Percentiles rank a stretch among this genome's conserved stretches.
Conservation (phyloP, 208 protist genomes). For the Herpetomonas tarakana region DNA sequence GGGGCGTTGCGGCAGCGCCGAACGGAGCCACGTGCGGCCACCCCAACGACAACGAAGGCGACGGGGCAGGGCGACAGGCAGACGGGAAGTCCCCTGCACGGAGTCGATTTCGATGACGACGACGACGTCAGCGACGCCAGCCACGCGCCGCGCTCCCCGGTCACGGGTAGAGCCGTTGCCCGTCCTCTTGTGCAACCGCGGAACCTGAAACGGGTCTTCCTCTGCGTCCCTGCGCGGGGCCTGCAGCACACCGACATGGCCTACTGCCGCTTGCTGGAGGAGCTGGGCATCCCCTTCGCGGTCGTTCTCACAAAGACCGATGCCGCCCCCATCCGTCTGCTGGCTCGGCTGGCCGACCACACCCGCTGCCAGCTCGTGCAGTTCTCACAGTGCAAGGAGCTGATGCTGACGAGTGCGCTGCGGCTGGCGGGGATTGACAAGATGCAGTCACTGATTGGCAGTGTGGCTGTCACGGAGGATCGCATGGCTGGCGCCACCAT, state of each 20-base stretch:
- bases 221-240: constrained; percentile 75
- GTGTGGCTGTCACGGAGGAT: constrained; percentile 45
- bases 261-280: constrained; percentile 75
- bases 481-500: constrained; percentile 41
- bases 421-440: constrained; percentile 84
- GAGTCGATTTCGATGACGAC: too few relatives aligned
- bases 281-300: constrained; percentile 61
- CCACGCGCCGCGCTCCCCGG: too few relatives aligned
- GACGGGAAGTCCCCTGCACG: too few relatives aligned
- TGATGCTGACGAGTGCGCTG: constrained; percentile 79
- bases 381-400: constrained; percentile 83
- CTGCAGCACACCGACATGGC: constrained; percentile 70
- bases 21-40: not conserved
- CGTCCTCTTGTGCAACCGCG: constrained; percentile 23
- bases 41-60: not conserved
- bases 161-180: not conserved
- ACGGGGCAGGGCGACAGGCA: not conserved
- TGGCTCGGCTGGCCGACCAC: constrained; percentile 79
- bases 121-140: too few relatives aligned
- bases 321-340: constrained; percentile 74
- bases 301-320: constrained; percentile 90
- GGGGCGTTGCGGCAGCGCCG: constrained; percentile 8
- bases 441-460: constrained; percentile 75
- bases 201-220: constrained; percentile 70
- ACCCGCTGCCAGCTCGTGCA: constrained; percentile 75